Evolutionary conservation across 768 basidiomycete species (phyloP).

Genomic region (Leucocoprinus leucothites): DNA sequence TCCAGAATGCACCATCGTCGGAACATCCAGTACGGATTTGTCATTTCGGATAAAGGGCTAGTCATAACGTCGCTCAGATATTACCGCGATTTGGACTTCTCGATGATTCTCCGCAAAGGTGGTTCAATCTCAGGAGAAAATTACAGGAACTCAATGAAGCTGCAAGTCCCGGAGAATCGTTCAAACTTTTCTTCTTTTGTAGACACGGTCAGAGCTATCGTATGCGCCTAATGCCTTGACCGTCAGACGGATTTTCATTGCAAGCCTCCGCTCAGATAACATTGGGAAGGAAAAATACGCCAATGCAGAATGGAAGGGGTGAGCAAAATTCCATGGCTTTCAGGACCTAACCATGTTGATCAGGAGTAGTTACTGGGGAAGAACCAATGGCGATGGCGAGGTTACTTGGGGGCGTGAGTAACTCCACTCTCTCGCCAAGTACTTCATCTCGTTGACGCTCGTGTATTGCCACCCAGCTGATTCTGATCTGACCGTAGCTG

Average conservation of each 20-base stretch:
- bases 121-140: constrained; percentile 40
- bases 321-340: constrained; percentile 31
- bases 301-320: constrained; percentile 48
- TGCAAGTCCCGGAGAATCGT: constrained; percentile 35
- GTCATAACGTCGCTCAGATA: constrained; percentile 31
- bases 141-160: constrained; percentile 46
- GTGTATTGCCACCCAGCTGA: constrained; percentile 42
- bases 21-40: not conserved
- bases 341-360: not conserved
- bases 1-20: not conserved
- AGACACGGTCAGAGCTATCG: constrained; percentile 76
- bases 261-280: constrained; percentile 48
- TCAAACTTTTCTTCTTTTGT: constrained; percentile 65
- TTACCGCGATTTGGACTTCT: constrained; percentile 57
- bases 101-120: constrained; percentile 45
- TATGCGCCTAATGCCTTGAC: constrained; percentile 30
- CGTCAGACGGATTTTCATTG: not conserved
- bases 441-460: not conserved
- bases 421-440: not conserved
- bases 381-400: constrained; percentile 60
- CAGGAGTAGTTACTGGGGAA: constrained; percentile 56
- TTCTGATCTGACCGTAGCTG: constrained; percentile 56
- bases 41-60: not conserved
- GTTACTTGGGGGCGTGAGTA: constrained; percentile 72
- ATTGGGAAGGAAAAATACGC: constrained; percentile 60